Evolutionary conservation across 2,329 filamentous ascomycete species (phyloP), one percentile per base, ranked within the genome.

Genomic region (Chalaropsis ovoidea): DNA sequence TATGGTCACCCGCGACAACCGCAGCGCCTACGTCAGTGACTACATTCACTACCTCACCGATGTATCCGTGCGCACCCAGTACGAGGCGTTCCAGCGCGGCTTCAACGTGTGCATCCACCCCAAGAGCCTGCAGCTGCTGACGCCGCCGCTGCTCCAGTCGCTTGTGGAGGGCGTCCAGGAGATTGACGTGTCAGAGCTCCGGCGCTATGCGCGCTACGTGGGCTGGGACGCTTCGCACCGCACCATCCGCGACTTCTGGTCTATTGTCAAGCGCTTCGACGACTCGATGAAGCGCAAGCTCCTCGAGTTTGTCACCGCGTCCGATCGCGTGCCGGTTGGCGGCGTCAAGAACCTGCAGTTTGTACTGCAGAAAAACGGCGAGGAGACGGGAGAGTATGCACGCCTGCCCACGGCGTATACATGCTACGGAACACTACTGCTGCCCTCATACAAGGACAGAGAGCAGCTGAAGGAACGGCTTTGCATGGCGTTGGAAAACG

Each of bases 291-390:
- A 87, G 75, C 82, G 85, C 63, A 85, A 84, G 71, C 77, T 99
- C 42, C 80, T 99, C 41, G 91, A 96, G 73, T 99, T 99, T 72
- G 92, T 99, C 39, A 99, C 94, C 15, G 93, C 93, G 0, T 93
- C 87, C 70, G 92, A 96, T 72, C 83, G 94, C 1, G 83, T 97
- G 1, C 94, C 94, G 0, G 89, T 96, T 0, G 91, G 89, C 22
- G 94, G 94, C 2, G 85, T 92, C 72, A 82, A 83, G 69, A 90
- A 88, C 70, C 78, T 97, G 60, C 86, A 88, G 71, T 97, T 97
- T 74, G 83, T 89, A 15, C 81, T 99, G 54, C 88, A 93, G 75
- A 85, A 83, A 71, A 90, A 91, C 72, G 85, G 89, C 17, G 80
- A 85, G 65, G 87, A 82, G 69, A 77, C 80, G 6, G 79, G 76